These are phyloP conservation scores for Blumeriella jaapii DNA, from an alignment of 2,329 filamentous ascomycete genomes.

Conservation along the genomic window DNA sequence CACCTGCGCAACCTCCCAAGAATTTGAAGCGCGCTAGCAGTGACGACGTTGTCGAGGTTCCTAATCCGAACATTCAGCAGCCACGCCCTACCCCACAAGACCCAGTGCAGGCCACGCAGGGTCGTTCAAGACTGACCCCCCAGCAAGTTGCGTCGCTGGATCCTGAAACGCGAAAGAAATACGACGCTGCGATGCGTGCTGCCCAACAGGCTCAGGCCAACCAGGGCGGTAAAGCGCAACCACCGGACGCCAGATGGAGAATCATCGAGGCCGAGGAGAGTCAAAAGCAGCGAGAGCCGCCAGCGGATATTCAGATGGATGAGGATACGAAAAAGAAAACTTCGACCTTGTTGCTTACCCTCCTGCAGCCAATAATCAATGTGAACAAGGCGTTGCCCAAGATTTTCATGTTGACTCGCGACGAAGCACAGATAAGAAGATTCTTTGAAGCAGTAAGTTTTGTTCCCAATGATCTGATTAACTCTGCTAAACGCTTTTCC, in stretches of 20 bases:
- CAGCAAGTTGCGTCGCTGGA: conserved; percentile 21
- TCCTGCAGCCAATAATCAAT: conserved; percentile 17
- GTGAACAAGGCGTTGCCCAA: conserved; percentile 17
- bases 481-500: too few species aligned
- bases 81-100: conserved; percentile 20
- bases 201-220: conserved; percentile 7
- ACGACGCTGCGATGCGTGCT: conserved; percentile 16
- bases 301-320: conserved; percentile 24
- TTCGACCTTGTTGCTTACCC: conserved; percentile 10
- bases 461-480: background rate
- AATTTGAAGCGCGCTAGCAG: conserved; percentile 31
- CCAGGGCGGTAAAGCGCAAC: conserved; percentile 4
- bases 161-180: conserved; percentile 24
- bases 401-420: conserved; percentile 24
- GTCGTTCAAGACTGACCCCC: conserved; percentile 21
- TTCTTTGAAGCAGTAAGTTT: conserved; percentile 27
- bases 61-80: conserved; percentile 27
- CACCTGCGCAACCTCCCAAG: conserved; percentile 28
- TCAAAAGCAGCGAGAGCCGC: conserved; percentile 16
- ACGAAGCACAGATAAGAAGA: conserved; percentile 21
- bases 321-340: conserved; percentile 16
- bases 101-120: conserved; percentile 22
- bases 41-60: conserved; percentile 35
- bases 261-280: conserved; percentile 16
- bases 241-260: conserved; percentile 12